A percentile compares a stretch with the other conserved stretches of the same genome.
phyloP scores from a whole-genome alignment of 2,329 filamentous ascomycete genomes.

The Aureobasidium sp. region DNA sequence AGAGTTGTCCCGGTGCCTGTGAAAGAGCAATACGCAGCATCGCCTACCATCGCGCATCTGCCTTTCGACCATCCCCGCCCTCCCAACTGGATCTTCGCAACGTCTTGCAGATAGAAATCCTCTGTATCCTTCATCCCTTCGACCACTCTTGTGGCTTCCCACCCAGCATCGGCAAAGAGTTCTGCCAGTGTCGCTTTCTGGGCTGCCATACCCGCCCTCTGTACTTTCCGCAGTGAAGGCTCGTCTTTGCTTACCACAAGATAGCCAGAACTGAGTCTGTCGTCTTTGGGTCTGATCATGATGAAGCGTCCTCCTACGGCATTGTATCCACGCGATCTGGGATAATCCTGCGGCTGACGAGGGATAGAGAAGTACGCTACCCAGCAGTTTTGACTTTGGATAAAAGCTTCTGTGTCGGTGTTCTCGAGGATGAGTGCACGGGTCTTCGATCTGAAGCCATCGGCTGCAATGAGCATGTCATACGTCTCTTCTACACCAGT shows the following conservation, averaged over 20 bases:
- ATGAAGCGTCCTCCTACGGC: slow-evolving; percentile 11
- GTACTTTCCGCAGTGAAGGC: neutral
- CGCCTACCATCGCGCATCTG: slow-evolving; percentile 20
- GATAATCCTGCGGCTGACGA: slow-evolving; percentile 11
- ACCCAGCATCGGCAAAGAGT: slow-evolving; percentile 20
- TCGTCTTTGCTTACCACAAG: neutral
- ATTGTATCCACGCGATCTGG: slow-evolving; percentile 15
- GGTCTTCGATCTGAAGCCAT: slow-evolving; percentile 21
- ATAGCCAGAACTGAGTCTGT: neutral
- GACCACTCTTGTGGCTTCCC: slow-evolving; percentile 29
- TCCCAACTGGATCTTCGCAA: slow-evolving; percentile 24
- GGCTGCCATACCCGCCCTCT: slow-evolving; percentile 14
- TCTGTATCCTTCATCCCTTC: slow-evolving; percentile 24
- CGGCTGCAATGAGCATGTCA: slow-evolving; percentile 22
- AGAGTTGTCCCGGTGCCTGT: slow-evolving; percentile 19
- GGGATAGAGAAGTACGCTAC: slow-evolving; percentile 23
- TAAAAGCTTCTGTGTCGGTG: slow-evolving; percentile 10
- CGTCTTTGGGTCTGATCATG: slow-evolving; percentile 3
- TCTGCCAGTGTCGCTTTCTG: slow-evolving; percentile 19
- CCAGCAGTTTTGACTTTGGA: slow-evolving; percentile 16
- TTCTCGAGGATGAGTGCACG: slow-evolving; percentile 19
- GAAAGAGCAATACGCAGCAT: slow-evolving; percentile 18
- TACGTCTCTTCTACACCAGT: neutral
- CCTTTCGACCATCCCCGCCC: slow-evolving; percentile 24
- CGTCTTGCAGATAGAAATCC: slow-evolving; percentile 21